These are phyloP conservation scores for Verticillium nonalfalfae DNA, from an alignment of 2,329 filamentous ascomycete species.

Conservation along the genomic window DNA sequence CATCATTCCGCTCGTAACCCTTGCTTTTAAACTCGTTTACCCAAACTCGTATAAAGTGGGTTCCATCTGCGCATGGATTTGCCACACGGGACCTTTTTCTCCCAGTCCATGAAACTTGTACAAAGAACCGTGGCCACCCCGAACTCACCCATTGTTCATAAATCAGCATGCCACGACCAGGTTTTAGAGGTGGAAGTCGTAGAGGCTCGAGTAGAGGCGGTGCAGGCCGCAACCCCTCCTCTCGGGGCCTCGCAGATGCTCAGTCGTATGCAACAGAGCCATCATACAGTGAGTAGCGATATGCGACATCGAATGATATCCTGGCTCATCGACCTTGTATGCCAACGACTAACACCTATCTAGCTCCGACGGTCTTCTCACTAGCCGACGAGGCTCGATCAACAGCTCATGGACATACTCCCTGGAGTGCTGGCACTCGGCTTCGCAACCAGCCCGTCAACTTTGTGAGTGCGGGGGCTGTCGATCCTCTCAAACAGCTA, in stretches of 20 bases:
- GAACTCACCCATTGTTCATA: background rate
- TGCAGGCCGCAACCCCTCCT: background rate
- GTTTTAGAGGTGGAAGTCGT: background rate
- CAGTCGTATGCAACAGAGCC: background rate
- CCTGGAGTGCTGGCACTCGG: slow-evolving; percentile 29
- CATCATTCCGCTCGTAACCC: no score
- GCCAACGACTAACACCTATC: background rate
- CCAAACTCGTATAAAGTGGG: no score
- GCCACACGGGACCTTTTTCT: no score
- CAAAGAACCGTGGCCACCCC: background rate
- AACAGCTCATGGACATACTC: slow-evolving; percentile 25
- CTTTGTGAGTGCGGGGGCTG: slow-evolving; percentile 48
- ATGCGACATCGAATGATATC: background rate
- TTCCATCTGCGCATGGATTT: no score
- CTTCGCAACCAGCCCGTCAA: slow-evolving; percentile 42
- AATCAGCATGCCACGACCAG: background rate
- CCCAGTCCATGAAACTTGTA: no score
- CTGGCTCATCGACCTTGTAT: background rate
- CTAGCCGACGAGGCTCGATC: slow-evolving; percentile 16
- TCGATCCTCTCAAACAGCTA: slow-evolving; percentile 40
- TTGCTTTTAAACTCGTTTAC: no score
- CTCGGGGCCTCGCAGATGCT: background rate
- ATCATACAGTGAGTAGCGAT: background rate
- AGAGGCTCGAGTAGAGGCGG: background rate
- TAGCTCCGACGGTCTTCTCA: slow-evolving; percentile 7